These are phyloP conservation scores for Dactylellina parvicollis DNA, from an alignment of 2,329 filamentous ascomycete species.

Conservation along the genomic window DNA sequence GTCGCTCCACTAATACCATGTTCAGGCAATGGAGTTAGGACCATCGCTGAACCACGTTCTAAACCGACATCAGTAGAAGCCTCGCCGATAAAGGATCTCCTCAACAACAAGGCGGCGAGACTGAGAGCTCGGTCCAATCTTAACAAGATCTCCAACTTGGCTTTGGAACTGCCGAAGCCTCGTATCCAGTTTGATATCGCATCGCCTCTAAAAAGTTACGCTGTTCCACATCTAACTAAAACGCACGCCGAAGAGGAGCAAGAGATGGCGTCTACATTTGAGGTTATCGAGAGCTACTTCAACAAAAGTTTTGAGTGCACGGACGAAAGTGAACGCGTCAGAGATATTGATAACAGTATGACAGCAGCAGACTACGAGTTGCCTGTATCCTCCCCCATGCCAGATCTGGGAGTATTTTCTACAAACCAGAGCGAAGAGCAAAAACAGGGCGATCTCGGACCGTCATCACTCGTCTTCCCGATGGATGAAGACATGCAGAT, in stretches of 20 bases:
- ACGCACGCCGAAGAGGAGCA: not conserved
- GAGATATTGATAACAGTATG: not conserved
- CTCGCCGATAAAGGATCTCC: slow-evolving; percentile 27
- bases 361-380: not conserved
- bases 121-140: slow-evolving; percentile 37
- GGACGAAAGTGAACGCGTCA: not conserved
- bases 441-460: not conserved
- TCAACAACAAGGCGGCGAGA: slow-evolving; percentile 34
- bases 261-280: not conserved
- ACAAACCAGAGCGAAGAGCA: not conserved
- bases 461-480: slow-evolving; percentile 21
- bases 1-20: not conserved
- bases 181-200: slow-evolving; percentile 26
- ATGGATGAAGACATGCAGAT: slow-evolving; percentile 42
- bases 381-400: not conserved
- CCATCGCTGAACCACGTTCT: not conserved
- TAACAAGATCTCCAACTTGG: slow-evolving; percentile 9
- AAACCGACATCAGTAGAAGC: not conserved
- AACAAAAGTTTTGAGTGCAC: not conserved
- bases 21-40: not conserved
- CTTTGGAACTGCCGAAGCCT: slow-evolving; percentile 15
- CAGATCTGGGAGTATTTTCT: not conserved
- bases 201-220: slow-evolving; percentile 1
- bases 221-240: not conserved
- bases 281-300: slow-evolving; percentile 18